A percentile compares a stretch with the other conserved stretches of the same genome.
Conservation (phyloP, 2,329 filamentous ascomycete genomes). For the Didymella arachidicola region DNA sequence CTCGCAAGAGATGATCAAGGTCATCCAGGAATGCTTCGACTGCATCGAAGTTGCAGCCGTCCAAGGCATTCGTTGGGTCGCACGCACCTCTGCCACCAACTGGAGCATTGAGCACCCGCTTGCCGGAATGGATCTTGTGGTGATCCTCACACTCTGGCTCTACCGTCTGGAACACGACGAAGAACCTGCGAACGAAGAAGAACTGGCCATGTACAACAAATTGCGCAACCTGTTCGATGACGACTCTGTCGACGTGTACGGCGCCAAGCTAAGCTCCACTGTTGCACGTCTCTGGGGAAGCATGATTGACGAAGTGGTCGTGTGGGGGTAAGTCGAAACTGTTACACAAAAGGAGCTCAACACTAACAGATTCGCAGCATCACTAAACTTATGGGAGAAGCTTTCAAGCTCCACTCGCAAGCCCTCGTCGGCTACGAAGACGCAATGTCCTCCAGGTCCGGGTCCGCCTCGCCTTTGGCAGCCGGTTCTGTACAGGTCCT, state of each 20-base stretch:
- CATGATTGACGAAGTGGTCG: conserved; percentile 97
- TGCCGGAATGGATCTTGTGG: conserved; percentile 95
- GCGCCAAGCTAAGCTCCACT: conserved; percentile 88
- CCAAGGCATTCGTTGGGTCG: conserved; percentile 96
- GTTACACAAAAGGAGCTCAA: conserved; percentile 1
- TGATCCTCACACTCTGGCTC: conserved; percentile 96
- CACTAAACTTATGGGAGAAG: conserved; percentile 95
- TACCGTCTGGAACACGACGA: conserved; percentile 99
- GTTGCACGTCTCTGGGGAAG: conserved; percentile 96
- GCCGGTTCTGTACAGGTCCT: conserved; percentile 52
- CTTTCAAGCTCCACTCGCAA: conserved; percentile 95
- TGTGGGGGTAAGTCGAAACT: conserved; percentile 88
- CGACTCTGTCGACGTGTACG: conserved; percentile 82
- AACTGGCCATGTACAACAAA: conserved; percentile 90
- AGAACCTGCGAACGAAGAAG: conserved; percentile 84
- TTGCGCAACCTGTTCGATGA: conserved; percentile 89
- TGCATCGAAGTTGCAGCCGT: conserved; percentile 95
- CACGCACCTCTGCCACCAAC: conserved; percentile 95
- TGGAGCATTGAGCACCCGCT: conserved; percentile 99
- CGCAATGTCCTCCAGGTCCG: conserved; percentile 63
- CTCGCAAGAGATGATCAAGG: conserved; percentile 96
- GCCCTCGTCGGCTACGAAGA: conserved; percentile 95
- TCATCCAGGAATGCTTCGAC: conserved; percentile 96
- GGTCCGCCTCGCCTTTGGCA: conserved; percentile 53
- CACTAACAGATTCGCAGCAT: conserved; percentile 69